A percentile compares a stretch with the other conserved stretches of the same genome.
These are phyloP conservation scores for Mycogone perniciosa DNA, from an alignment of 2,329 filamentous ascomycete genomes.

Conservation along the genomic window DNA sequence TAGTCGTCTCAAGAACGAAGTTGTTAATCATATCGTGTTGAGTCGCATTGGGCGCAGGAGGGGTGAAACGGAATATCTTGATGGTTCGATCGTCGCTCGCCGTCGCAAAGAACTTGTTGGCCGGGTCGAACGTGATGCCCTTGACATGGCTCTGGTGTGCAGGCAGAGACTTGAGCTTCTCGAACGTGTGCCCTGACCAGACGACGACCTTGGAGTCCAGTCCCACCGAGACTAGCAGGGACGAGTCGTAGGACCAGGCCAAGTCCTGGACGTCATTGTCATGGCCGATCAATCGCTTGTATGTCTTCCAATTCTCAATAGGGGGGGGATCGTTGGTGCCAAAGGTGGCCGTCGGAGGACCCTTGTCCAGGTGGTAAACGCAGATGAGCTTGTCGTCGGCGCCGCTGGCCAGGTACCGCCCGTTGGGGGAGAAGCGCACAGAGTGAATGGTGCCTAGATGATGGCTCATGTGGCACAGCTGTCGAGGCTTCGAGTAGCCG, in stretches of 20 bases:
- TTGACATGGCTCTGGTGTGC: conserved; percentile 98
- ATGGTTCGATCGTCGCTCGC: conserved; percentile 95
- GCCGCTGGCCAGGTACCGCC: conserved; percentile 90
- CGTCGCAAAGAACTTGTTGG: conserved; percentile 98
- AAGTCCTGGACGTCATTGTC: conserved; percentile 98
- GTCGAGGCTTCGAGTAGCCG: conserved; percentile 70
- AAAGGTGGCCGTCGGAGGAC: conserved; percentile 72
- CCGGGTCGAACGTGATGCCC: conserved; percentile 95
- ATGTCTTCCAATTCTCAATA: conserved; percentile 96
- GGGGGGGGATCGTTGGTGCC: conserved; percentile 87
- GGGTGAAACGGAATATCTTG: conserved; percentile 92
- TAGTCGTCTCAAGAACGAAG: conserved; percentile 90
- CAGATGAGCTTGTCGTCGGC: conserved; percentile 99
- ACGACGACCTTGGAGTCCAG: conserved; percentile 97
- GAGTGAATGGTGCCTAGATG: conserved; percentile 97
- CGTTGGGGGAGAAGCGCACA: conserved; percentile 92
- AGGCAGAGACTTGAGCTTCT: conserved; percentile 90
- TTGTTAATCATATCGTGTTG: conserved; percentile 96
- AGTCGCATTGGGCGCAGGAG: conserved; percentile 83
- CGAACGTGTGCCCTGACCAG: conserved; percentile 96
- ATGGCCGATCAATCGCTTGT: conserved; percentile 87
- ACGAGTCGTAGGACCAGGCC: conserved; percentile 94
- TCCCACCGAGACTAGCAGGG: conserved; percentile 90
- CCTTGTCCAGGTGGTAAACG: conserved; percentile 85
- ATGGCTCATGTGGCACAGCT: conserved; percentile 96